These are phyloP conservation scores for Medicago lupulina DNA, from an alignment of 306 rosid genomes.

Conservation along the genomic window DNA sequence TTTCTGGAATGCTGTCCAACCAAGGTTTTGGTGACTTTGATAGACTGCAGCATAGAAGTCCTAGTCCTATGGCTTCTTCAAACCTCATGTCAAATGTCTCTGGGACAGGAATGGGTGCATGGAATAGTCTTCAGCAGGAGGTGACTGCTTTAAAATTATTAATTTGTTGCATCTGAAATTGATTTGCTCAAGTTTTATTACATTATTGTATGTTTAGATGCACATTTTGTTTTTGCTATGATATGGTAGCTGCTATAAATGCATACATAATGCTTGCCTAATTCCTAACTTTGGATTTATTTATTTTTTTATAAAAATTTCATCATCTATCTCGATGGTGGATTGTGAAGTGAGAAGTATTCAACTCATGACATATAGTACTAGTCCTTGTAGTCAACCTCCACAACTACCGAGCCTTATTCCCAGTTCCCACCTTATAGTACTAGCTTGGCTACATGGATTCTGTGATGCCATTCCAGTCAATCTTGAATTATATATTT, in stretches of 20 bases:
- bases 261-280: background rate
- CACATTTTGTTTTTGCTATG: slow-evolving; percentile 3
- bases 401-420: slow-evolving; percentile 14
- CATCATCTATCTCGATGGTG: slow-evolving; percentile 8
- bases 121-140: slow-evolving; percentile 95
- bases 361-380: background rate
- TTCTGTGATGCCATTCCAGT: background rate
- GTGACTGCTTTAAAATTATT: slow-evolving; percentile 49
- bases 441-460: slow-evolving; percentile 24
- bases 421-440: background rate
- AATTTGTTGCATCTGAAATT: slow-evolving; percentile 8
- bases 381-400: slow-evolving; percentile 8
- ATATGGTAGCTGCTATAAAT: background rate
- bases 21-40: slow-evolving; percentile 97
- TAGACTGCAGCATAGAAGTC: slow-evolving; percentile 95
- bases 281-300: slow-evolving; percentile 7
- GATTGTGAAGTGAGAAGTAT: slow-evolving; percentile 21
- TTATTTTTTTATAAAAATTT: background rate
- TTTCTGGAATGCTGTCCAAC: slow-evolving; percentile 97
- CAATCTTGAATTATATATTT: slow-evolving; percentile 11
- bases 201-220: slow-evolving; percentile 4
- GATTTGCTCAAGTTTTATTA: slow-evolving; percentile 30
- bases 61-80: slow-evolving; percentile 99
- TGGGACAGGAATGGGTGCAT: slow-evolving; percentile 79
- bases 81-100: slow-evolving; percentile 80